These are phyloP conservation scores for Plenodomus lindquistii DNA, from an alignment of 2,329 filamentous ascomycete species.

Conservation along the genomic window DNA sequence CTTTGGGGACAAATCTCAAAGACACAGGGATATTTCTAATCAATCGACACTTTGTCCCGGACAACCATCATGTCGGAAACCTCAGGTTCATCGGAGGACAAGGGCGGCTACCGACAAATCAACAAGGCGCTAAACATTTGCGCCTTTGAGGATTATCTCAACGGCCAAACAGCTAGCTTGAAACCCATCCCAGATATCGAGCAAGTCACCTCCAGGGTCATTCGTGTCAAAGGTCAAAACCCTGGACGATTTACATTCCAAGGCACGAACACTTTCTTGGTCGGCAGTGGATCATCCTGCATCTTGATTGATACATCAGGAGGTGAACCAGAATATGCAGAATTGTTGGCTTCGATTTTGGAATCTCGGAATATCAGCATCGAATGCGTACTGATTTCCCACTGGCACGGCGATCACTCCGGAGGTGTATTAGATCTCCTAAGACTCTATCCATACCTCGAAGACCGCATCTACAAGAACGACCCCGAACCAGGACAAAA, in stretches of 20 bases:
- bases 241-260: conserved; percentile 44
- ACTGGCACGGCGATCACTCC: conserved; percentile 53
- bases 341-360: conserved; percentile 42
- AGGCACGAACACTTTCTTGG: conserved; percentile 5
- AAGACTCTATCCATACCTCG: conserved; percentile 31
- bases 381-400: conserved; percentile 47
- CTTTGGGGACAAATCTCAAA: too few species aligned
- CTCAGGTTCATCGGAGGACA: neutral
- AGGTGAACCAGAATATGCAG: conserved; percentile 36
- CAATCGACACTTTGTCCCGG: too few species aligned
- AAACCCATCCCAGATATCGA: conserved; percentile 48
- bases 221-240: conserved; percentile 52
- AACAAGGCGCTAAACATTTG: conserved; percentile 54
- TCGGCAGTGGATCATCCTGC: conserved; percentile 59
- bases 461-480: conserved; percentile 44
- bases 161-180: conserved; percentile 42
- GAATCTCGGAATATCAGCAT: conserved; percentile 19
- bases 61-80: neutral
- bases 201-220: conserved; percentile 47
- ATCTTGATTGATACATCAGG: conserved; percentile 77
- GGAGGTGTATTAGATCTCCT: conserved; percentile 49
- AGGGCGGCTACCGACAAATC: conserved; percentile 51
- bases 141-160: conserved; percentile 55
- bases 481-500: conserved; percentile 33
- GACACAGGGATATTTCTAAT: too few species aligned